These are phyloP conservation scores for Eimeria nieschulzi DNA, from an alignment of 169 alveolate genomes.

Conservation along the genomic window DNA sequence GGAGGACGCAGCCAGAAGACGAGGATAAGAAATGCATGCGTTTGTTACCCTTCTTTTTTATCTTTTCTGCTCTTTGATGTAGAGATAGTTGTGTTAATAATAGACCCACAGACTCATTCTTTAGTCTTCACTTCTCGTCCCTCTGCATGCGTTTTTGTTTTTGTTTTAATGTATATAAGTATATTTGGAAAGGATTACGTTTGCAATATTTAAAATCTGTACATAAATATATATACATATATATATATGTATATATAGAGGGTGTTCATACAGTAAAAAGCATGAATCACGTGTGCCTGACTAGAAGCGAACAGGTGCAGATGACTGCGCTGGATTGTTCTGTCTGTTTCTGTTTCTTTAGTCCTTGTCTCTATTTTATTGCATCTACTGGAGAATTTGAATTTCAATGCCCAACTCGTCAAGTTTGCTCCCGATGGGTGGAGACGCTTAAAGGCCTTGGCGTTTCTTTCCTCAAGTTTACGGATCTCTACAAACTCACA, in stretches of 20 bases:
- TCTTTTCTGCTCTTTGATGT: too few relatives aligned
- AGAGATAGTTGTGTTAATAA: too few relatives aligned
- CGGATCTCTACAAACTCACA: conserved; percentile 22
- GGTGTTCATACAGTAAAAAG: too few relatives aligned
- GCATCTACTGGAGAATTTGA: conserved; percentile 39
- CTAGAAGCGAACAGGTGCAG: too few relatives aligned
- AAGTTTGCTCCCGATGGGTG: conserved; percentile 30
- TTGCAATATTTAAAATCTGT: too few relatives aligned
- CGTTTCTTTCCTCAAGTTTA: conserved; percentile 3
- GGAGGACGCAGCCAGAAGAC: too few relatives aligned
- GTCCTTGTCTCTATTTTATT: conserved; percentile 53
- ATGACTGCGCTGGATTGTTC: too few relatives aligned
- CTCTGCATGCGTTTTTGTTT: not conserved
- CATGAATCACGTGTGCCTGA: too few relatives aligned
- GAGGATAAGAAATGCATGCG: not conserved
- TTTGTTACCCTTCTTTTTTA: not conserved
- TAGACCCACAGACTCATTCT: too few relatives aligned
- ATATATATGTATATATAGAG: too few relatives aligned
- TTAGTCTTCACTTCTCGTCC: not conserved
- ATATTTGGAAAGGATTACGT: too few relatives aligned
- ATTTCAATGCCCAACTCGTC: conserved; percentile 51
- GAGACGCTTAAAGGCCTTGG: conserved; percentile 24
- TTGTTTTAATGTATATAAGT: not conserved
- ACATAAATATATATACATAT: too few relatives aligned
- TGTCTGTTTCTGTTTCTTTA: not conserved